phyloP scores from a whole-genome alignment of 2,329 filamentous ascomycete species.

The Aspergillus felis region DNA sequence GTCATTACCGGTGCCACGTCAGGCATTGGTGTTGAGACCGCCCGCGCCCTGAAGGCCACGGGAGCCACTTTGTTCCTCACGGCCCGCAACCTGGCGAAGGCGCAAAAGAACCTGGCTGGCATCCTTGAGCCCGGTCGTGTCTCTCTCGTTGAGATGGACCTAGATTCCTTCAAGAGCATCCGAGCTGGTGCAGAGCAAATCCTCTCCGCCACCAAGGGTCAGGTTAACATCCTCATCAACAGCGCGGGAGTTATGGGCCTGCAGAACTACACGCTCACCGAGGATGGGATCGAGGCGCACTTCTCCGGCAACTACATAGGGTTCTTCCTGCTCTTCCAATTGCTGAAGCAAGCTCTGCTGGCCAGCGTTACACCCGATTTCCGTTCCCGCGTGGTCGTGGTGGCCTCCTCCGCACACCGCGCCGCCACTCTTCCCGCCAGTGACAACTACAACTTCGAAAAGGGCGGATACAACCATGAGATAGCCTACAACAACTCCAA shows the following conservation, averaged over 20 bases:
- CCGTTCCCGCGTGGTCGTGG: constrained; percentile 45
- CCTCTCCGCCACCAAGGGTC: constrained; percentile 2
- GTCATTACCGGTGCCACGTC: constrained; percentile 20
- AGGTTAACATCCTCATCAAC: constrained; percentile 31
- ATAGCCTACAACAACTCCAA: constrained; percentile 49
- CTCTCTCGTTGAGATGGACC: constrained; percentile 13
- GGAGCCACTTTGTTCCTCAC: constrained; percentile 34
- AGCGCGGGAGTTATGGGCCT: constrained; percentile 45
- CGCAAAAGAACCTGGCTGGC: constrained; percentile 21
- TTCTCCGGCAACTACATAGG: constrained; percentile 52
- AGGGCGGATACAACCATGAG: constrained; percentile 29
- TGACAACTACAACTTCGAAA: constrained; percentile 41
- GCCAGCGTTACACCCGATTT: constrained; percentile 30
- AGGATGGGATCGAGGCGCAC: constrained; percentile 43
- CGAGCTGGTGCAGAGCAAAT: constrained; percentile 4
- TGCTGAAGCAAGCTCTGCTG: constrained; percentile 37
- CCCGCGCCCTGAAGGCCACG: constrained; percentile 37
- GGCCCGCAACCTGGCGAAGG: constrained; percentile 33
- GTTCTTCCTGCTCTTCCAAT: constrained; percentile 52
- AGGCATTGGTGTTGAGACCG: constrained; percentile 45
- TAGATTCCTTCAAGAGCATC: constrained; percentile 1
- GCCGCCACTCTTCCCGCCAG: constrained; percentile 21
- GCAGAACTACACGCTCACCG: constrained; percentile 33
- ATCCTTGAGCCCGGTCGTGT: constrained; percentile 13
- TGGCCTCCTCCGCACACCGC: constrained; percentile 45